These are phyloP conservation scores for Coemansia sp. DNA, from an alignment of 192 early-diverging fungal species.

Conservation along the genomic window DNA sequence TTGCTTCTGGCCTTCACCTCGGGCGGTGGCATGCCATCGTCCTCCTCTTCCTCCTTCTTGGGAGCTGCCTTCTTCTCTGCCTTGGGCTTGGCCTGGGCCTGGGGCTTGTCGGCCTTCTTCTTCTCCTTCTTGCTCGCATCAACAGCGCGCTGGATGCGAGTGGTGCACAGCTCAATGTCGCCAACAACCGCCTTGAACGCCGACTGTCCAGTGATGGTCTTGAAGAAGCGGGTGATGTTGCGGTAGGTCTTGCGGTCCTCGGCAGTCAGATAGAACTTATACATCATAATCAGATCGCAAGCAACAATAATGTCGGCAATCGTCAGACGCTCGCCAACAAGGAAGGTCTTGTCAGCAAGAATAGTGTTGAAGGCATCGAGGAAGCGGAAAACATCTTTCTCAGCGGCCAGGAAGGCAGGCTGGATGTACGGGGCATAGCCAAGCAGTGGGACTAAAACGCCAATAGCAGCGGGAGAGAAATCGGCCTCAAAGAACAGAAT, in stretches of 20 bases:
- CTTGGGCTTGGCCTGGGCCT: slow-evolving; percentile 55
- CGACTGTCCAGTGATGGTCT: slow-evolving; percentile 80
- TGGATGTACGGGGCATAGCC: slow-evolving; percentile 55
- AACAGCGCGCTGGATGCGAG: slow-evolving; percentile 53
- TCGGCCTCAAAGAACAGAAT: slow-evolving; percentile 63
- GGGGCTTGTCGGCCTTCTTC: slow-evolving; percentile 56
- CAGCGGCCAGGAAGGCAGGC: slow-evolving; percentile 68
- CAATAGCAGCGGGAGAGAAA: slow-evolving; percentile 44
- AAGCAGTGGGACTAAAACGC: slow-evolving; percentile 55
- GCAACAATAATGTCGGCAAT: slow-evolving; percentile 84
- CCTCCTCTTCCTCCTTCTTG: slow-evolving; percentile 56
- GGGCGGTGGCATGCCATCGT: slow-evolving; percentile 60
- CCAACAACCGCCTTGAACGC: slow-evolving; percentile 83
- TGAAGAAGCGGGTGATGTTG: slow-evolving; percentile 93
- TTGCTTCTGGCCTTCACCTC: no score
- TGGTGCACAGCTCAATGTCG: slow-evolving; percentile 66
- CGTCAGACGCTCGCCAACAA: slow-evolving; percentile 92
- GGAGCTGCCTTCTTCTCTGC: slow-evolving; percentile 11
- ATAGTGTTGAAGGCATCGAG: slow-evolving; percentile 76
- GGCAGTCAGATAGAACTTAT: slow-evolving; percentile 54
- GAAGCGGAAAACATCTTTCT: slow-evolving; percentile 64
- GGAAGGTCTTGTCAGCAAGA: slow-evolving; percentile 83
- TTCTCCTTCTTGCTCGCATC: slow-evolving; percentile 65
- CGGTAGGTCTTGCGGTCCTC: slow-evolving; percentile 82
- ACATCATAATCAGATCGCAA: slow-evolving; percentile 39